Conservation (phyloP, 148 eudicot species). For the Camellia granthamiana region DNA sequence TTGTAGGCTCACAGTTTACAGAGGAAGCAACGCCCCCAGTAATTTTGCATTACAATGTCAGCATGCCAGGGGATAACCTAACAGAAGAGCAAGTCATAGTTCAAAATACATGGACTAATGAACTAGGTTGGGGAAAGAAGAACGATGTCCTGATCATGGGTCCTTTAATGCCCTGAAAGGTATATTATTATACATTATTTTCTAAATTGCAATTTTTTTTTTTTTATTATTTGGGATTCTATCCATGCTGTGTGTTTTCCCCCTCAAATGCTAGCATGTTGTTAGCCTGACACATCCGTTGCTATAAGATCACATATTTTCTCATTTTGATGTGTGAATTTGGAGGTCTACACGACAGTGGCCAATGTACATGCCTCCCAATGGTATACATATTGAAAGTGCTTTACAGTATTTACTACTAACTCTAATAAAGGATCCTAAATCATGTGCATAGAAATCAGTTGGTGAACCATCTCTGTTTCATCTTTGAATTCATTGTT, state of each 20-base stretch:
- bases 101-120: slow-evolving; percentile 79
- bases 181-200: slow-evolving; percentile 17
- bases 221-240: background rate
- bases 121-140: slow-evolving; percentile 83
- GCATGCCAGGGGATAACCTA: slow-evolving; percentile 69
- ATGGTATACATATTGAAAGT: background rate
- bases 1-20: slow-evolving; percentile 48
- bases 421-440: background rate
- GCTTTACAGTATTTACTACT: background rate
- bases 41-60: slow-evolving; percentile 58
- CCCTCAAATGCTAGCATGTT: background rate
- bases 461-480: background rate
- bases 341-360: too few relatives aligned
- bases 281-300: background rate
- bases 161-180: slow-evolving; percentile 41
- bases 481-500: background rate
- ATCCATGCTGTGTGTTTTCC: too few relatives aligned
- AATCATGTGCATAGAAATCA: background rate
- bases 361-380: background rate
- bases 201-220: background rate
- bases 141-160: slow-evolving; percentile 66
- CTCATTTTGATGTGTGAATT: background rate
- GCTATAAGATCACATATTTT: background rate
- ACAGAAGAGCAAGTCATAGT: slow-evolving; percentile 66
- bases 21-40: slow-evolving; percentile 59